These are phyloP conservation scores for Agrostemma githago DNA, from an alignment of 148 eudicot genomes.

Conservation along the genomic window DNA sequence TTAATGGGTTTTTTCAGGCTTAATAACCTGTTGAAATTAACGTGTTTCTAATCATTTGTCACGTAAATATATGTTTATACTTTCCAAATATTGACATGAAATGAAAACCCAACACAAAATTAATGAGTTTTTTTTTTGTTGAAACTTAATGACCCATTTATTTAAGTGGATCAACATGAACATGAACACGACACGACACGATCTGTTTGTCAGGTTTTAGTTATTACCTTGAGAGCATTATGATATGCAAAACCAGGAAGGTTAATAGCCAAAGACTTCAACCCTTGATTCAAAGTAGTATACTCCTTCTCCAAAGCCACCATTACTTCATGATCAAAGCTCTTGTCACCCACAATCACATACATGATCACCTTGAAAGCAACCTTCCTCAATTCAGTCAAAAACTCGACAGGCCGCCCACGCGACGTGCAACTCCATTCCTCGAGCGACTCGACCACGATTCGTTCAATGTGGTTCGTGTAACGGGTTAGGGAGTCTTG, in stretches of 20 bases:
- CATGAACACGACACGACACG: too few species aligned
- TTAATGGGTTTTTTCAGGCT: too few species aligned
- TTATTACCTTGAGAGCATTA: constrained; percentile 47
- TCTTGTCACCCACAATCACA: constrained; percentile 39
- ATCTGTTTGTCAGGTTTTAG: too few species aligned
- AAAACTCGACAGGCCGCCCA: constrained; percentile 36
- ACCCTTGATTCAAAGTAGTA: constrained; percentile 37
- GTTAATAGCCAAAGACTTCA: constrained; percentile 50
- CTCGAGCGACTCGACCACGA: constrained; percentile 21
- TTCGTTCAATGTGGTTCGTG: constrained; percentile 29
- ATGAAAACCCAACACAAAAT: too few species aligned
- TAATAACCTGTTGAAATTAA: too few species aligned
- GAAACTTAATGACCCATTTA: too few species aligned
- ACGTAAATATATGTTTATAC: too few species aligned
- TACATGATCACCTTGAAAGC: constrained; percentile 48
- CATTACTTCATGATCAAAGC: constrained; percentile 29
- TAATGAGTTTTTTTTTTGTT: too few species aligned
- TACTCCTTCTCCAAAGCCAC: constrained; percentile 50
- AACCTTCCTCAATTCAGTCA: constrained; percentile 42
- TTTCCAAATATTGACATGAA: too few species aligned
- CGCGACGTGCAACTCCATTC: constrained; percentile 27
- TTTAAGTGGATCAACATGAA: too few species aligned
- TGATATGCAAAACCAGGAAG: constrained; percentile 50
- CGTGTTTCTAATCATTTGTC: too few species aligned
- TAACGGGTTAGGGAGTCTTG: constrained; percentile 37